phyloP scores from a whole-genome alignment of 2,329 filamentous ascomycete genomes.

The Diaporthe sp. region DNA sequence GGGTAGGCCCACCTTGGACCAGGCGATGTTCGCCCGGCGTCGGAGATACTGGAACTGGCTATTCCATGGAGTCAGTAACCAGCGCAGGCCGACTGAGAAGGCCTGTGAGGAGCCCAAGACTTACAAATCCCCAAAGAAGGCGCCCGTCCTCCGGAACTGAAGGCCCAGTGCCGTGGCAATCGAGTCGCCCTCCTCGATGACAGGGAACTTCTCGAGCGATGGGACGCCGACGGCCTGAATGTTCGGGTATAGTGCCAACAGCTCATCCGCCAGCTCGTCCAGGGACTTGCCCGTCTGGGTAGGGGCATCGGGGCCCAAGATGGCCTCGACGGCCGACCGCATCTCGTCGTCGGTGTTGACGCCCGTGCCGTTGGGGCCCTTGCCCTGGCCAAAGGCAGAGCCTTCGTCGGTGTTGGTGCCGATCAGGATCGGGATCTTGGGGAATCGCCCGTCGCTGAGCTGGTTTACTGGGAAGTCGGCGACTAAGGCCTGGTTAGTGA shows the following conservation, averaged over 20 bases:
- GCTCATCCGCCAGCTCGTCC: conserved; percentile 36
- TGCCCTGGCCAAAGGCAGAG: conserved; percentile 26
- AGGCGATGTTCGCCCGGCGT: conserved; percentile 61
- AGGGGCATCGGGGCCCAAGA: conserved; percentile 32
- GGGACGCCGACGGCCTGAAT: conserved; percentile 37
- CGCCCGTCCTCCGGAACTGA: conserved; percentile 39
- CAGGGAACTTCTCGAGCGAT: conserved; percentile 37
- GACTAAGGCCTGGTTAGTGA: conserved; percentile 23
- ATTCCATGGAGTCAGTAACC: neutral
- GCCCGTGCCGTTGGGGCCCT: conserved; percentile 33
- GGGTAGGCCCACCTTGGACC: conserved; percentile 62
- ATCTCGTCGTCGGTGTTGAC: conserved; percentile 38
- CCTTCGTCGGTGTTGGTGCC: conserved; percentile 41
- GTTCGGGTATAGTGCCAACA: conserved; percentile 35
- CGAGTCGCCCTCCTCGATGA: conserved; percentile 33
- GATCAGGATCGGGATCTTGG: conserved; percentile 37
- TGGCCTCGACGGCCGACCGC: conserved; percentile 35
- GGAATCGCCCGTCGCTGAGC: conserved; percentile 35
- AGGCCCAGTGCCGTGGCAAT: conserved; percentile 34
- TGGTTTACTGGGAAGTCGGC: conserved; percentile 36
- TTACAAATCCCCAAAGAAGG: conserved; percentile 42
- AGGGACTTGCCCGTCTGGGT: conserved; percentile 31
- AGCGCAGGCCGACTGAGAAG: too few relatives aligned
- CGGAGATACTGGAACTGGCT: conserved; percentile 33
- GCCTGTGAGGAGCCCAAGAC: neutral